Base-by-base conservation (phyloP, 2,329 filamentous ascomycete genomes). In the Penicillium carneum region DNA sequence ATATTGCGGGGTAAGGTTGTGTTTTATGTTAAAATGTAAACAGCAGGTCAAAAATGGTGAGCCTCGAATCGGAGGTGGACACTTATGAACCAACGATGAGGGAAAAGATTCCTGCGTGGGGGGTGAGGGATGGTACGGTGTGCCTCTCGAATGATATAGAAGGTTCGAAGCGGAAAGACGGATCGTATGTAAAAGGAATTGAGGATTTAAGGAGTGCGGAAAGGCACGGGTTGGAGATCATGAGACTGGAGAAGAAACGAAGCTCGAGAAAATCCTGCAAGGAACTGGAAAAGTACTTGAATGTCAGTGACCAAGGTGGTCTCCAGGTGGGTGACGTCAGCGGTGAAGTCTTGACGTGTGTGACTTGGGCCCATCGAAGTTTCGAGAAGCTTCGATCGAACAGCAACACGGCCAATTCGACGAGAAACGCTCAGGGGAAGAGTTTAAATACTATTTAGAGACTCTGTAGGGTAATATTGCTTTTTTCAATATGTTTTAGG, bases 1-100 rank as follows among this genome's bases (percentile, higher is more conserved):
- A 98, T 97, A 29, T 45, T 60, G 48, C 34, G 45, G 57, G 53
- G 34, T 61, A 58, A 54, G 59, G 48, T 65, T 64, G 55, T 58
- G 41, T 62, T 59, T 65, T 41, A 29, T 53, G 43, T 36, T 1
- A 14, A 42, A 16, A 14, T 26, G 26, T 2, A 50, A 41, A 31
- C 49, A 34, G 47, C 1, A n/a, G 18, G n/a, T 36, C 33, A 38
- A 29, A 57, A 42, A 48, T 1, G 26, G 41, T 18, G 39, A 36
- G 45, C 31, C 47, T 26, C 29, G 33, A 52, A 45, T 8, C 23
- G 20, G 45, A 33, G 29, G 12, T 47, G 43, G 7, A 12, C 29
- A 3, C 26, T 63, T 66, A 63, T 65, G 52, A 56, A 51, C 14
- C 48, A 57, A 57, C 42, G 54, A 42, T 52, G 36, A 23, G 55